Conservation (phyloP, 2,329 filamentous ascomycete species). For the Arachnomyces sp. region DNA sequence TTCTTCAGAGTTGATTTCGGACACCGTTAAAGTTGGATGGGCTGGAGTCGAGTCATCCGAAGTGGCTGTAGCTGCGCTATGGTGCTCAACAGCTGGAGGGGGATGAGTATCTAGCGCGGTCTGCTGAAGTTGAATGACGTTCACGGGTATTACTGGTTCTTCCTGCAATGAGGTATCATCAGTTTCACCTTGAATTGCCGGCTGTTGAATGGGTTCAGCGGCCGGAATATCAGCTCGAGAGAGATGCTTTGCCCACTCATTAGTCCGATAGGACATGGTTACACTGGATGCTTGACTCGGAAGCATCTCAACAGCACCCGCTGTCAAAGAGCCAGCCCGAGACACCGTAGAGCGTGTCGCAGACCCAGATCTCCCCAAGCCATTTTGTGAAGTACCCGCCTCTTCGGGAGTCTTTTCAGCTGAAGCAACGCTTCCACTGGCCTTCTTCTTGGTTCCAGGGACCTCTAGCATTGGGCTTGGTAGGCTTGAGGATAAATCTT, state of each 20-base stretch:
- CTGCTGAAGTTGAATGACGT: conserved; percentile 58
- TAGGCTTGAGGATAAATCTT: too few relatives aligned
- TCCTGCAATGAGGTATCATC: conserved; percentile 23
- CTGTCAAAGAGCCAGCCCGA: conserved; percentile 23
- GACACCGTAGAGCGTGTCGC: conserved; percentile 13
- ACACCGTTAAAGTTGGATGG: background rate
- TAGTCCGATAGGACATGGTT: conserved; percentile 77
- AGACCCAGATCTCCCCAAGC: conserved; percentile 5
- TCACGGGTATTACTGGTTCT: conserved; percentile 55
- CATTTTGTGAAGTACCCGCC: background rate
- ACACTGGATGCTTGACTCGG: conserved; percentile 67
- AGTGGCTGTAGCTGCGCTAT: conserved; percentile 13
- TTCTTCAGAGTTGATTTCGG: too few relatives aligned
- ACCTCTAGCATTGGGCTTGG: too few relatives aligned
- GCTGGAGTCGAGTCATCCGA: conserved; percentile 11
- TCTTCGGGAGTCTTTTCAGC: too few relatives aligned
- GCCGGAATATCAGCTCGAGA: conserved; percentile 66
- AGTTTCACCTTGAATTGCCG: conserved; percentile 25
- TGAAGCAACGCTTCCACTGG: too few relatives aligned
- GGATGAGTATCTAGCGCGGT: conserved; percentile 49
- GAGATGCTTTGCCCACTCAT: conserved; percentile 93
- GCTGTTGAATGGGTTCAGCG: conserved; percentile 44
- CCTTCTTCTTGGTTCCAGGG: too few relatives aligned
- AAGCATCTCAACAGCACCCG: conserved; percentile 47
- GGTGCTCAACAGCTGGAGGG: conserved; percentile 24